phyloP scores from a whole-genome alignment of 2,329 filamentous ascomycete species.

The Dendrostoma leiphaemia region DNA sequence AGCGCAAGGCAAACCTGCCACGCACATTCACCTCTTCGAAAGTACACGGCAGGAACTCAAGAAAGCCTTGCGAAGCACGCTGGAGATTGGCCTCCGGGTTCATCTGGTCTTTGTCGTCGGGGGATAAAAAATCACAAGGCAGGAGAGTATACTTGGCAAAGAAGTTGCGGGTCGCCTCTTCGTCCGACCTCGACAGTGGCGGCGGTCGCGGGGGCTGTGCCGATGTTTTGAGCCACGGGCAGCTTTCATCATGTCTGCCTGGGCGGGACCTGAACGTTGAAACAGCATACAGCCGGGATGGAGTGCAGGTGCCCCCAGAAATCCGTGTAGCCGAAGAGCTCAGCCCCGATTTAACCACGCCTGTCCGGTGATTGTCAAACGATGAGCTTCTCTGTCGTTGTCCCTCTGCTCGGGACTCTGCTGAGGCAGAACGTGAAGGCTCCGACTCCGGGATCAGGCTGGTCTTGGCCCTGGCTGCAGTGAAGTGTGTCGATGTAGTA shows the following conservation, averaged over 20 bases:
- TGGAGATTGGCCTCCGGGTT: conserved; percentile 24
- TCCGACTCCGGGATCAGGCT: too few relatives aligned
- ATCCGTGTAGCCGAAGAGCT: background rate
- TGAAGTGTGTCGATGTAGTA: background rate
- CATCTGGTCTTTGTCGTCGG: background rate
- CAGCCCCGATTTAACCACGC: too few relatives aligned
- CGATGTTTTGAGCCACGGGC: conserved; percentile 25
- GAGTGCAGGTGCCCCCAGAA: background rate
- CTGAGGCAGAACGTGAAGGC: background rate
- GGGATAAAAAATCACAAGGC: conserved; percentile 20
- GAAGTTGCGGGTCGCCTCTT: conserved; percentile 30
- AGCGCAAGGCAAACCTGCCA: conserved; percentile 35
- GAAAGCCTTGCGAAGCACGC: conserved; percentile 35
- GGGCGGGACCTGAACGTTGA: background rate
- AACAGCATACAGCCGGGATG: background rate
- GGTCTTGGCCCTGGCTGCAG: background rate
- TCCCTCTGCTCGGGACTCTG: background rate
- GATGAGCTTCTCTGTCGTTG: background rate
- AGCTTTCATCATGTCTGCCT: background rate
- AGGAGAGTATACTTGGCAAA: conserved; percentile 38
- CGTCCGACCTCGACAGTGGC: conserved; percentile 18
- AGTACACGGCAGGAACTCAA: conserved; percentile 35
- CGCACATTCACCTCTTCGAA: conserved; percentile 37
- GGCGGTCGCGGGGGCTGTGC: background rate
- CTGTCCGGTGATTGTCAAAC: background rate